Conservation (phyloP, 805 yeast genomes). For the Teunomyces gatunensis region DNA sequence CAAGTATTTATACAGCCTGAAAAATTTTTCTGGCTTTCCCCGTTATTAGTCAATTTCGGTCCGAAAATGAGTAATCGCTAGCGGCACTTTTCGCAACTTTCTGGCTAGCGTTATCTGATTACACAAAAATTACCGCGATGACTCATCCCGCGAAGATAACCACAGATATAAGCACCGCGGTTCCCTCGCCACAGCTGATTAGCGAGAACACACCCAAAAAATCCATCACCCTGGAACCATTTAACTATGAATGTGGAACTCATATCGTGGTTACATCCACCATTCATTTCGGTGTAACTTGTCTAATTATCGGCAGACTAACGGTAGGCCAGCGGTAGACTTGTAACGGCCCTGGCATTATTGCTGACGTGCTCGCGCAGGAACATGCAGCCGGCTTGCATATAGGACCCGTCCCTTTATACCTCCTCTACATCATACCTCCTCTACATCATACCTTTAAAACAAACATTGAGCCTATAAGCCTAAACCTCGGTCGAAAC, state of each 20-base stretch:
- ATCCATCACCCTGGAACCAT: too few relatives aligned
- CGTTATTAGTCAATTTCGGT: constrained; percentile 3
- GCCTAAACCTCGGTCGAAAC: constrained; percentile 27
- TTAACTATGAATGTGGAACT: too few relatives aligned
- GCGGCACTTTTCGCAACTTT: constrained; percentile 4
- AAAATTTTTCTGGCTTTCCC: constrained; percentile 1
- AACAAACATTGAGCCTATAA: background rate
- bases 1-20: constrained; percentile 1
- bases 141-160: constrained; percentile 1
- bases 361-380: too few relatives aligned
- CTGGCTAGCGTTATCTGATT: constrained; percentile 1
- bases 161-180: background rate
- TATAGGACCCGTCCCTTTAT: too few relatives aligned
- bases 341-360: too few relatives aligned
- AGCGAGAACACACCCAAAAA: background rate
- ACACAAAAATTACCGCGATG: constrained; percentile 1
- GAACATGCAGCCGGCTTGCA: too few relatives aligned
- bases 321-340: too few relatives aligned
- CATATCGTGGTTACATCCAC: too few relatives aligned
- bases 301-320: too few relatives aligned
- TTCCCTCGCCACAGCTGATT: background rate
- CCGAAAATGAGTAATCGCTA: constrained; percentile 4
- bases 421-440: too few relatives aligned
- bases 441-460: too few relatives aligned
- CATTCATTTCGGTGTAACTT: too few relatives aligned